Percentiles rank a stretch among this genome's conserved stretches.
Conservation (phyloP, 1,284 basidiomycete genomes). For the Malassezia dermatis region DNA sequence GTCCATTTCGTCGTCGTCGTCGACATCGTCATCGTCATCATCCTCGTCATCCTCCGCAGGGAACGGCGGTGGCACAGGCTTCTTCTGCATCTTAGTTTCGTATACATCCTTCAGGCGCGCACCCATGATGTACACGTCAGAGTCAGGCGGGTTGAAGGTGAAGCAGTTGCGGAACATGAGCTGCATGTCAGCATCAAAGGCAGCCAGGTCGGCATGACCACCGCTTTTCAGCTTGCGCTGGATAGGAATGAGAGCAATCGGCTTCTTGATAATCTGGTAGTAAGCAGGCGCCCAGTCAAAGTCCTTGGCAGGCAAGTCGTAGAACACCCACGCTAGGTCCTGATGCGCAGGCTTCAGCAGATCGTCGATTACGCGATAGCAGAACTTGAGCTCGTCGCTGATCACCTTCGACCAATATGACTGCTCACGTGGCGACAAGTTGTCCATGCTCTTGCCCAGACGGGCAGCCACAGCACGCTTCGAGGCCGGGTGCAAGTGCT, state of each 20-base stretch:
- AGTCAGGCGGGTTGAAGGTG: constrained; percentile 78
- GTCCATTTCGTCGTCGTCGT: constrained; percentile 34
- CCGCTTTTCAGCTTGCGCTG: constrained; percentile 62
- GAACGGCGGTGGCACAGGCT: constrained; percentile 54
- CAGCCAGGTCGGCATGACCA: constrained; percentile 64
- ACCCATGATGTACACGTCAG: constrained; percentile 62
- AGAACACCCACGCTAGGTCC: constrained; percentile 69
- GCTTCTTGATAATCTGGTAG: constrained; percentile 81
- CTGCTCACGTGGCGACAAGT: constrained; percentile 39
- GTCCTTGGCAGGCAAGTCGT: constrained; percentile 77
- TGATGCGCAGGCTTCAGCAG: constrained; percentile 67
- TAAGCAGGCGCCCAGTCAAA: constrained; percentile 69
- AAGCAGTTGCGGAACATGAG: constrained; percentile 89
- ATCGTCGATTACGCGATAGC: constrained; percentile 64
- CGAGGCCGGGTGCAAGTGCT: constrained; percentile 27
- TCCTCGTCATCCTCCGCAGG: constrained; percentile 39
- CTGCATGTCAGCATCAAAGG: constrained; percentile 82
- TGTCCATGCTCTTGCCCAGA: constrained; percentile 24
- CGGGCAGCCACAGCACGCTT: constrained; percentile 14
- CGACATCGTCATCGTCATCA: constrained; percentile 49
- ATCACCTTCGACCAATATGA: constrained; percentile 59
- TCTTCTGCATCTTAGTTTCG: constrained; percentile 73
- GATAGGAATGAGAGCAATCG: constrained; percentile 62
- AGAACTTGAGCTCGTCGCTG: constrained; percentile 76
- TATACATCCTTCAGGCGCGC: constrained; percentile 63